Percentiles rank a stretch among this genome's conserved stretches.
phyloP scores from a whole-genome alignment of 164 flowering plant genomes.

The Annona squamosa region DNA sequence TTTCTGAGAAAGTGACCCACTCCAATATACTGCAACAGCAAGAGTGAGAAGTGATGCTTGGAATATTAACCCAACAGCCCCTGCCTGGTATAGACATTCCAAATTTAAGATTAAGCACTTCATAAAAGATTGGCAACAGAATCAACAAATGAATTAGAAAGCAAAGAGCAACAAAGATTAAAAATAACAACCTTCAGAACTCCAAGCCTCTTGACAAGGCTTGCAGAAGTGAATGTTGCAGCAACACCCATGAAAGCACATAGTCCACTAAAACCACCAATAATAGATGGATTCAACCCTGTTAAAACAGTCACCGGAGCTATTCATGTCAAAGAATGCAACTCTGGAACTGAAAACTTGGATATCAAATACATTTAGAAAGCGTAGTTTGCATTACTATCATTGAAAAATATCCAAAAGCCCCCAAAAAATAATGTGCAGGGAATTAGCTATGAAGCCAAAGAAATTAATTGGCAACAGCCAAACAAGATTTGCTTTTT shows the following conservation, averaged over 20 bases:
- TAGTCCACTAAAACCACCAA: constrained; percentile 91
- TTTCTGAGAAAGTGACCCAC: constrained; percentile 64
- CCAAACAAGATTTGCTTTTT: too few relatives aligned
- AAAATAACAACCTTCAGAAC: constrained; percentile 66
- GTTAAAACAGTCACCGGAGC: constrained; percentile 16
- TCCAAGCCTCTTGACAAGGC: constrained; percentile 65
- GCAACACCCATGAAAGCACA: constrained; percentile 98
- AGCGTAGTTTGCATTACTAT: too few relatives aligned
- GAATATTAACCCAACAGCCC: constrained; percentile 81
- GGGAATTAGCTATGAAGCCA: too few relatives aligned
- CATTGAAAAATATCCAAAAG: too few relatives aligned
- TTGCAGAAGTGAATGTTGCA: constrained; percentile 89
- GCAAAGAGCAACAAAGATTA: neutral
- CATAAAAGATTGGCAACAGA: constrained; percentile 3
- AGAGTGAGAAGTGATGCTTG: constrained; percentile 84
- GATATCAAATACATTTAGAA: neutral
- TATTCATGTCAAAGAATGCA: neutral
- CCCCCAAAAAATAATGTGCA: too few relatives aligned
- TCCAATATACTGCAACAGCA: constrained; percentile 89
- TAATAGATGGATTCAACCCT: constrained; percentile 84
- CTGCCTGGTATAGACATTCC: constrained; percentile 53
- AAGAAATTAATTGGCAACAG: too few relatives aligned
- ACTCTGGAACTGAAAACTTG: neutral
- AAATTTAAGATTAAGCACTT: constrained; percentile 16
- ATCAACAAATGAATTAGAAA: neutral